phyloP scores from a whole-genome alignment of 352 stramenopile genomes.

The Pythium graminicola region DNA sequence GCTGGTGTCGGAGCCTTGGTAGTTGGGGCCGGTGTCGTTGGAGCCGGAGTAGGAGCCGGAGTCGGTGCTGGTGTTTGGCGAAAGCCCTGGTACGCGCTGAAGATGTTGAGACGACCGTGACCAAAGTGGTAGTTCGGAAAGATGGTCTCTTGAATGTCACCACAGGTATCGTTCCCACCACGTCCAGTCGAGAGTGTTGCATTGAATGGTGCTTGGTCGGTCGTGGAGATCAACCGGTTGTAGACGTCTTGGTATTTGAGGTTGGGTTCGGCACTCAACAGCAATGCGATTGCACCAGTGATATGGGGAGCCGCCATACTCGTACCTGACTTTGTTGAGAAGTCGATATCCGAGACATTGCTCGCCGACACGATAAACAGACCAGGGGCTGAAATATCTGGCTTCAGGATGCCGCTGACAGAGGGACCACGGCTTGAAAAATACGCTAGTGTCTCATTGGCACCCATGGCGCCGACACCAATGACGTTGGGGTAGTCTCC shows the following conservation, averaged over 20 bases:
- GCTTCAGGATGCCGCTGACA: slow-evolving; percentile 16
- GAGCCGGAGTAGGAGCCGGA: neutral
- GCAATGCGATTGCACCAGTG: slow-evolving; percentile 18
- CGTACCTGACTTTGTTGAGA: slow-evolving; percentile 17
- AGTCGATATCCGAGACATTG: slow-evolving; percentile 2
- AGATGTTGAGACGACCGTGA: neutral
- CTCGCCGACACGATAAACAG: slow-evolving; percentile 10
- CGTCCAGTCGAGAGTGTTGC: neutral
- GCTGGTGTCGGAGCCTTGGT: neutral
- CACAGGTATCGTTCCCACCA: neutral
- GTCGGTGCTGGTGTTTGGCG: neutral
- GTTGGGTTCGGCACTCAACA: slow-evolving; percentile 19
- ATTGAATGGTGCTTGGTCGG: slow-evolving; percentile 4
- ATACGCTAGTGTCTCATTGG: slow-evolving; percentile 15
- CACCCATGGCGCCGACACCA: slow-evolving; percentile 18
- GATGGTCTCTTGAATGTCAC: neutral
- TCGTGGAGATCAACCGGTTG: neutral
- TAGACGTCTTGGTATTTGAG: slow-evolving; percentile 15
- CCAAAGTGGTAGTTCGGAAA: slow-evolving; percentile 1
- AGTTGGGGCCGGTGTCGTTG: neutral
- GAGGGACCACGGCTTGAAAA: slow-evolving; percentile 17
- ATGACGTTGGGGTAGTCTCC: slow-evolving; percentile 26
- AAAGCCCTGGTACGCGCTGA: neutral
- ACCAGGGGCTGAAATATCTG: slow-evolving; percentile 24
- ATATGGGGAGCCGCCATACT: slow-evolving; percentile 28